phyloP scores from a whole-genome alignment of 495 filamentous ascomycete genomes.

The Tetracladium setigerum region DNA sequence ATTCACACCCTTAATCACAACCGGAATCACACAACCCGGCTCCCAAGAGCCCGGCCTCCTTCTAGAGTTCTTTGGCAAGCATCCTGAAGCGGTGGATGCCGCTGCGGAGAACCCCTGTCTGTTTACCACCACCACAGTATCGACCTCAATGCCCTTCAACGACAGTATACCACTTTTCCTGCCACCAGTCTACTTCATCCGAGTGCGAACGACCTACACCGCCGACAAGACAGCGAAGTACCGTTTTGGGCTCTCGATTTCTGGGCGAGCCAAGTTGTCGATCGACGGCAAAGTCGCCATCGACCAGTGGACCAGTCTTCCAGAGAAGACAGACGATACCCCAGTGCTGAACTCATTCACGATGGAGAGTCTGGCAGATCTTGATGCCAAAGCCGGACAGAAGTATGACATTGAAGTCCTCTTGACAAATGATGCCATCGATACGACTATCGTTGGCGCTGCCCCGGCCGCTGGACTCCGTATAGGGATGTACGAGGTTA shows the following conservation, averaged over 20 bases:
- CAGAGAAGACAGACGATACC: conserved; percentile 51
- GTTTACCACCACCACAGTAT: too few species aligned
- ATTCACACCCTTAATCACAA: too few species aligned
- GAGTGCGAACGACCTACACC: too few species aligned
- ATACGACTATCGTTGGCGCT: conserved; percentile 46
- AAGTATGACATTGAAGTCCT: conserved; percentile 51
- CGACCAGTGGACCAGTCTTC: conserved; percentile 60
- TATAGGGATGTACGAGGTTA: conserved; percentile 47
- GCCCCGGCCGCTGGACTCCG: conserved; percentile 52
- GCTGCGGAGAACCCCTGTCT: too few species aligned
- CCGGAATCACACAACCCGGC: too few species aligned
- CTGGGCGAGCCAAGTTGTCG: conserved; percentile 54
- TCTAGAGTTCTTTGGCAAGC: too few species aligned
- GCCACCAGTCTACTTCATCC: too few species aligned
- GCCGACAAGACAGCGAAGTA: too few species aligned
- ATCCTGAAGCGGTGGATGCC: too few species aligned
- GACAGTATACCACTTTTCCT: too few species aligned
- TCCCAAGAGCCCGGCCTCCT: too few species aligned
- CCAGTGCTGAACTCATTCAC: conserved; percentile 53
- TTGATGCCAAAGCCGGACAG: conserved; percentile 43
- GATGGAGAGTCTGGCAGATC: conserved; percentile 49
- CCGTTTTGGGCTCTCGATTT: conserved; percentile 55
- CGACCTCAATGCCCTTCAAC: too few species aligned
- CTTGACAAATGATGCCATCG: conserved; percentile 55
- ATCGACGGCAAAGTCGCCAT: conserved; percentile 57